Evolutionary conservation across 139 green algal species (phyloP), one percentile per base, ranked within the genome.

Genomic region (Chlamydomonas eustigma): DNA sequence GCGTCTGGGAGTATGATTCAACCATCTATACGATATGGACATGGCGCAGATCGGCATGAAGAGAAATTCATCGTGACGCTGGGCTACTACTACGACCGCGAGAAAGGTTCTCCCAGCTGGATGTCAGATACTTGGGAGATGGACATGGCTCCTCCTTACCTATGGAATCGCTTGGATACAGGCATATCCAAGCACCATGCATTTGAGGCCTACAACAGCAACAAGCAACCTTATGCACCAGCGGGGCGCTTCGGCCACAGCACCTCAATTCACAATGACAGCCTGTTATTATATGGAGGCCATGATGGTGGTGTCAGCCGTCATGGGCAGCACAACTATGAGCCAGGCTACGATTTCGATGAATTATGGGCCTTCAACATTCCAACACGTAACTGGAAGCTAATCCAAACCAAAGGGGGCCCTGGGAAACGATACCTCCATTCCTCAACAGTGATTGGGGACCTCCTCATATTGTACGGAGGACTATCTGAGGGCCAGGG

Each of bases 231-330:
- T 0, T 37, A 1, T n/a, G 37, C 31, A 33, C 80, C 80, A 0
- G 75, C 65, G 52, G 80, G 80, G 34, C 71, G 80, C 65, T 85
- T 85, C 44, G 80, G 80, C 0, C 73, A 80, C 51, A 64, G 38
- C 0, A 51, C 51, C 24, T 76, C 35, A 0, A 2, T 77, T 4
- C 2, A 75, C 6, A 72, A 52, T 1, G 76, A 71, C 3, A 71
- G 37, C 5, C 33, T 85, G 51, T 73, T 73, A 31, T 22, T 85
- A 66, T 85, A 82, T 69, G 80, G 80, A 35, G 80, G 80, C 4
- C 73, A 80, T 33, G 80, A 85, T 32, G 80, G 80, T 4, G 80
- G 80, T 33, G 71, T 68, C 67, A 85, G 80, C 66, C 71, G 80
- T n/a, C 76, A 77, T 12, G 73, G 79, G 38, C 33, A 24, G 28